Base-by-base conservation (phyloP, 179 eudicot genomes). In the Dionaea muscipula region DNA sequence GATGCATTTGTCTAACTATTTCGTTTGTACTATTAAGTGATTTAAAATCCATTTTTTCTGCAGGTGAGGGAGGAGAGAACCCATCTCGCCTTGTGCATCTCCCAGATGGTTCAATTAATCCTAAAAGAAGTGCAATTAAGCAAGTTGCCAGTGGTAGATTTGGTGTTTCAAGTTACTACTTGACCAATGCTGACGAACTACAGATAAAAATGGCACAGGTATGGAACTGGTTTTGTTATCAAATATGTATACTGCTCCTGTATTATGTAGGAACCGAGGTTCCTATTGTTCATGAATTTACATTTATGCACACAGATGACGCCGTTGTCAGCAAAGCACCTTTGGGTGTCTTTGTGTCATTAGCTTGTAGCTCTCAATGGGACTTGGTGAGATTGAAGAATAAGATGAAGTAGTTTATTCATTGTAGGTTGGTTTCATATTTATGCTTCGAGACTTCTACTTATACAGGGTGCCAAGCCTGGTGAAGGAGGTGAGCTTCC, bases 181-280 rank as follows among this genome's bases (percentile, higher is more conserved):
- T 93, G 57, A 81, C 99, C 41, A 93, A 93, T 75, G 96, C 99
- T n/a, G 96, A 83, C 70, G 99, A 93, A 67, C 54, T 93, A 38
- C 99, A 93, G 73, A 93, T 93, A 39, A 93, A 93, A 72, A 93
- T 93, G 96, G 96, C 96, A 61, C 99, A 93, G 99, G 99, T 93
- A 82, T 41, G 25, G 19, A 43, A 24, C 47, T 56, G 47, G 65
- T 37, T 27, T 53, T 53, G 44, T 47, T 39, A 21, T 17, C 37
- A 36, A 37, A 18, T 55, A 61, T 66, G 60, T 67, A 47, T 25
- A 49, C 61, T 47, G 70, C 69, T 66, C 63, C 58, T 65, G 63
- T 70, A 68, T 75, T 78, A 76, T 26, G 26, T 68, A 72, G 84
- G 87, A 78, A 56, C 73, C 74, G 67, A 78, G 69, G 85, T 64